Evolutionary conservation across 163 green algal genomes (phyloP).

Genomic region (Trebouxia gelatinosa): DNA sequence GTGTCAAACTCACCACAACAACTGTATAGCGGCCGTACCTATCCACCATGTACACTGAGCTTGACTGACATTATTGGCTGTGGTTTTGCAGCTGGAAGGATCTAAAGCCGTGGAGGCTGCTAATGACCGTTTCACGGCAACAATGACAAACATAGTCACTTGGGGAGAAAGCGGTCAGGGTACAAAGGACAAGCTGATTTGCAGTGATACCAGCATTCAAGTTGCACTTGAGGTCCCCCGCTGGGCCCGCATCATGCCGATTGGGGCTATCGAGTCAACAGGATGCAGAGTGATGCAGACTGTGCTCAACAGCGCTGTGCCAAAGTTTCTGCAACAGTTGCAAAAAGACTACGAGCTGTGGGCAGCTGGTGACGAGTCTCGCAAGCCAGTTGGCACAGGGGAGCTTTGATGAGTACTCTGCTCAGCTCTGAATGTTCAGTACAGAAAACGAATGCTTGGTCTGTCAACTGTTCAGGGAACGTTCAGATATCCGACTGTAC

Average conservation of each 20-base stretch:
- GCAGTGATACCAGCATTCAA: constrained; percentile 65
- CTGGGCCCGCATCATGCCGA: constrained; percentile 59
- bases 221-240: constrained; percentile 62
- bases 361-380: constrained; percentile 59
- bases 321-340: constrained; percentile 75
- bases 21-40: too few relatives aligned
- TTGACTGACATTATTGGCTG: too few relatives aligned
- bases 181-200: constrained; percentile 40
- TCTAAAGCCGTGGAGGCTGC: constrained; percentile 53
- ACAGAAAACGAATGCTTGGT: too few relatives aligned
- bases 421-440: too few relatives aligned
- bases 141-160: constrained; percentile 76
- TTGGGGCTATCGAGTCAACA: constrained; percentile 49
- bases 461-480: too few relatives aligned
- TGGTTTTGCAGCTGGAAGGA: constrained; percentile 56
- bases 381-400: constrained; percentile 40
- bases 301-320: constrained; percentile 69
- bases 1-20: too few relatives aligned
- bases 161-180: constrained; percentile 43
- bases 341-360: constrained; percentile 67
- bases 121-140: constrained; percentile 70
- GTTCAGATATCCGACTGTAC: too few relatives aligned
- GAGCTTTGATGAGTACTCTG: too few relatives aligned
- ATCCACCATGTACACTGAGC: too few relatives aligned
- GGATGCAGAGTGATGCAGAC: constrained; percentile 55